A percentile compares a stretch with the other conserved stretches of the same genome.
Conservation (phyloP, 345 rosid species). For the Camelina hispida region DNA sequence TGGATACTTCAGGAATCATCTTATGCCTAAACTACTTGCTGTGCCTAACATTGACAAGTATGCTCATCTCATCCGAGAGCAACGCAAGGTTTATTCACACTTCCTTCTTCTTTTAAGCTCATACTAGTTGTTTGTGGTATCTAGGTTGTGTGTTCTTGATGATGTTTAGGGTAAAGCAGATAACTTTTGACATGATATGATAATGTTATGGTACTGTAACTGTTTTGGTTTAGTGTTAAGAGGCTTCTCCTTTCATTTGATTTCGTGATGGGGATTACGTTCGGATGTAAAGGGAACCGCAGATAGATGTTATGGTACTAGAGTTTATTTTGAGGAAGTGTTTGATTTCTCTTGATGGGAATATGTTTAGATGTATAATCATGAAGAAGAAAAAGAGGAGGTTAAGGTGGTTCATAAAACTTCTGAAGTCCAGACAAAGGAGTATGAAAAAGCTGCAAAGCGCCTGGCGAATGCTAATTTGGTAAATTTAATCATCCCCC, state of each 20-base stretch:
- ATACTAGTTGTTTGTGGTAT: constrained; percentile 7
- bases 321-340: not conserved
- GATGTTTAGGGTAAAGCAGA: not conserved
- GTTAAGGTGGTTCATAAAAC: constrained; percentile 66
- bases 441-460: constrained; percentile 81
- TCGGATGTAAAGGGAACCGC: constrained; percentile 32
- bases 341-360: constrained; percentile 27
- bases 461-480: constrained; percentile 64
- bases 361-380: constrained; percentile 64
- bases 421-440: constrained; percentile 57
- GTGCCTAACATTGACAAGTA: constrained; percentile 93
- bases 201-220: not conserved
- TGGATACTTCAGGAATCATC: constrained; percentile 86
- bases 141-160: constrained; percentile 5
- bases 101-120: not conserved
- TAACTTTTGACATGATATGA: not conserved
- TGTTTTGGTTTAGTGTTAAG: not conserved
- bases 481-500: constrained; percentile 44
- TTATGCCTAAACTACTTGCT: constrained; percentile 94
- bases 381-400: constrained; percentile 63
- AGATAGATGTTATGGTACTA: constrained; percentile 3
- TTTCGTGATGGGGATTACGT: constrained; percentile 19
- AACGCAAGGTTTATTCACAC: constrained; percentile 64
- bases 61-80: constrained; percentile 86
- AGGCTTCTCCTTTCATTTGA: not conserved